Base-by-base conservation (phyloP, 306 rosid genomes). In the Abrus pulchellus region DNA sequence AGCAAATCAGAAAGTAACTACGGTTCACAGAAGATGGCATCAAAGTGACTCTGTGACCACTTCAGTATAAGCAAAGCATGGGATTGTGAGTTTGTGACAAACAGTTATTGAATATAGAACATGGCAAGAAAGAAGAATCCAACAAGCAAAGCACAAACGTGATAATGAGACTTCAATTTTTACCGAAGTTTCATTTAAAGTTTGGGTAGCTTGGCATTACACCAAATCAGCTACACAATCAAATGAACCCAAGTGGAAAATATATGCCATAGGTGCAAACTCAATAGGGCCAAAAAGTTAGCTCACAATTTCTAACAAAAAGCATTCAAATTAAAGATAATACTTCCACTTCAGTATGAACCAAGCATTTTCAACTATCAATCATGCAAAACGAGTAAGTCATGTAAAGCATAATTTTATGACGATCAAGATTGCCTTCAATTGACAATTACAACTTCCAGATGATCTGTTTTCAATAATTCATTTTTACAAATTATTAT, bases 131-230 rank as follows among this genome's bases (percentile, higher is more conserved):
- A 0, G 13, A 44, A 11, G 28, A 8, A 11, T 38, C 20, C n/a
- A 54, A 28, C 64, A 72, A 55, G 64, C 67, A 55, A 40, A 76
- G 8, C 30, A 76, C 40, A 36, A 63, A n/a, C 27, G 14, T 32
- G 47, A 48, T 20, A 60, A 75, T 7, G 9, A 75, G 14, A 12
- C 57, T 10, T 57, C 50, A 34, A 14, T n/a, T 56, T n/a, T 74
- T 41, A 38, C 34, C 34, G 40, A 13, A 40, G 34, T 4, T 8
- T 36, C 64, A 53, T 53, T 14, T 9, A 59, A 57, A 43, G 68
- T 56, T 60, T 3, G 14, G 41, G 43, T 9, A 61, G 67, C 32
- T 59, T 57, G 20, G 68, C 38, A 41, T 43, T 28, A n/a, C 43
- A 40, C 66, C 52, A 55, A 45, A 55, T 38, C 33, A 54, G 53